A percentile compares a stretch with the other conserved stretches of the same genome.
These are phyloP conservation scores for Mortierella alpina DNA, from an alignment of 192 early-diverging fungal genomes.

Conservation along the genomic window DNA sequence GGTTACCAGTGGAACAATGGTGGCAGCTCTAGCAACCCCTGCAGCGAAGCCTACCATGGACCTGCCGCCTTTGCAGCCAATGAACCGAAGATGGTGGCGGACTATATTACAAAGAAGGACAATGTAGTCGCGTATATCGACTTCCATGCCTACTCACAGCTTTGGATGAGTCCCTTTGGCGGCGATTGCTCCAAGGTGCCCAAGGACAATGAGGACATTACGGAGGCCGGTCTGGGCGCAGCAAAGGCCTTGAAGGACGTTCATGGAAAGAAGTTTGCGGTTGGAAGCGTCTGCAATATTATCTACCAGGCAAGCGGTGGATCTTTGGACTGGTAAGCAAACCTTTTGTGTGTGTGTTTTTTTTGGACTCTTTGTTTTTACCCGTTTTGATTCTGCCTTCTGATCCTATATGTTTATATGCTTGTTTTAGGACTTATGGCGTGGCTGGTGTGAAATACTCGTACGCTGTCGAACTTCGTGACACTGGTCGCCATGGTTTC, in stretches of 20 bases:
- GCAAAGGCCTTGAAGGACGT: conserved; percentile 66
- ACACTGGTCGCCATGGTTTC: conserved; percentile 65
- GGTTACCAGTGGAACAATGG: conserved; percentile 64
- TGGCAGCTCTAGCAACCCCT: conserved; percentile 67
- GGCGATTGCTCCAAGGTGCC: conserved; percentile 64
- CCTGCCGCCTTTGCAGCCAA: conserved; percentile 61
- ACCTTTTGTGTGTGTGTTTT: background rate
- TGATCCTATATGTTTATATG: background rate
- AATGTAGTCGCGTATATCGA: conserved; percentile 66
- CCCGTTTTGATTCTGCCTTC: background rate
- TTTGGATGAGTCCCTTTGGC: conserved; percentile 75
- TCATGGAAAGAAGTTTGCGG: conserved; percentile 66
- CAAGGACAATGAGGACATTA: conserved; percentile 56
- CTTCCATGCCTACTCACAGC: conserved; percentile 68
- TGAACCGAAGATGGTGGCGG: conserved; percentile 63
- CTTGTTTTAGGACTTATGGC: conserved; percentile 57
- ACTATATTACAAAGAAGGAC: conserved; percentile 54
- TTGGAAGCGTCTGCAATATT: conserved; percentile 69
- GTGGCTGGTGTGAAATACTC: conserved; percentile 65
- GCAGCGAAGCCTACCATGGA: conserved; percentile 68
- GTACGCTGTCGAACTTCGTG: conserved; percentile 71
- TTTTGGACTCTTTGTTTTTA: background rate
- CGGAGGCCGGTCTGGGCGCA: conserved; percentile 55
- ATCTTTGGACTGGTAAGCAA: conserved; percentile 62
- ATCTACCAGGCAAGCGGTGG: conserved; percentile 69